A percentile compares a stretch with the other conserved stretches of the same genome.
Evolutionary conservation across 345 rosid species (phyloP).

Genomic region (Eucalyptus tenuipes): DNA sequence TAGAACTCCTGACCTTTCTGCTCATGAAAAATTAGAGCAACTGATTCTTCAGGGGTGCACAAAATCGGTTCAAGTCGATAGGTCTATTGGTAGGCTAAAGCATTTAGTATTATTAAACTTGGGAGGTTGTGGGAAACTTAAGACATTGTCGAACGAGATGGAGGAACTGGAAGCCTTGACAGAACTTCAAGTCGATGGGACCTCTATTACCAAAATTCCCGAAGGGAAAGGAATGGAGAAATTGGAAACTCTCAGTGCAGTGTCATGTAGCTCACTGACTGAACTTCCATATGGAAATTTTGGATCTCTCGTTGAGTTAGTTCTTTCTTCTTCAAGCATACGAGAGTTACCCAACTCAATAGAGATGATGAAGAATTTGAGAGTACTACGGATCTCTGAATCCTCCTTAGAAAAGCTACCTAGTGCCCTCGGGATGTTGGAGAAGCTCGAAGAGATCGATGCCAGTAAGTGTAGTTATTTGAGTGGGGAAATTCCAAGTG

Average conservation of each 20-base stretch:
- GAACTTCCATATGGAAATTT: background rate
- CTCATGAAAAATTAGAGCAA: background rate
- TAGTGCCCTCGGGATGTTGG: background rate
- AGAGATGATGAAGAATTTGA: background rate
- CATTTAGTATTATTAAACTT: background rate
- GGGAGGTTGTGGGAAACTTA: fast-evolving
- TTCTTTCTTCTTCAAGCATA: fast-evolving
- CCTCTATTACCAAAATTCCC: background rate
- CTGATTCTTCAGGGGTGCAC: background rate
- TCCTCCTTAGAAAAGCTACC: background rate
- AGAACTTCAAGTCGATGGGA: background rate
- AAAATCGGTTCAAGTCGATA: background rate
- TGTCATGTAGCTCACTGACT: background rate
- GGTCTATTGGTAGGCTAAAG: background rate
- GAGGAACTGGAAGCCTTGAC: background rate
- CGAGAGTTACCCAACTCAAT: background rate
- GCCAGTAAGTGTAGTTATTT: too few relatives aligned
- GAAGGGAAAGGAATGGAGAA: background rate
- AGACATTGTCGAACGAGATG: background rate
- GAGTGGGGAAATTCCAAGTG: too few relatives aligned
- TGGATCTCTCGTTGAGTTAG: background rate
- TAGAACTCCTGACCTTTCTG: background rate
- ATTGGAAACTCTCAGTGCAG: background rate
- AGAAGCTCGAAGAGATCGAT: background rate
- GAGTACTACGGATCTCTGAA: too few relatives aligned